A percentile compares a stretch with the other conserved stretches of the same genome.
Evolutionary conservation across 257 asterid genomes (phyloP).

Genomic region (Nicotiana attenuata): DNA sequence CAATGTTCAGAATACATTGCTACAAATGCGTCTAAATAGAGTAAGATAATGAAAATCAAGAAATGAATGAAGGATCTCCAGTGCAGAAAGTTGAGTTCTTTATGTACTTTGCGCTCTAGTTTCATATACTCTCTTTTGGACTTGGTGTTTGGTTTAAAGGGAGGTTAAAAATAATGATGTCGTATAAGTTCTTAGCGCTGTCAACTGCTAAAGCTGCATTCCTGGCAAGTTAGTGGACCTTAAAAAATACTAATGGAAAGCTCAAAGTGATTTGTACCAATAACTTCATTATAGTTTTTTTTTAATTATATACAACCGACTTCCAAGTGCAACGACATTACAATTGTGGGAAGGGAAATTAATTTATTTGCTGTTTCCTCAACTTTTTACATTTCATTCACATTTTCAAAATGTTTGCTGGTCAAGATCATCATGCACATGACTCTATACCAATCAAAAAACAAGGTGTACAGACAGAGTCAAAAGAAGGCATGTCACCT

Average conservation of each 20-base stretch:
- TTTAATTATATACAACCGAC: no score
- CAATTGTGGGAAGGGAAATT: not conserved
- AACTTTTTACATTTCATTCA: not conserved
- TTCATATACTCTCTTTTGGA: not conserved
- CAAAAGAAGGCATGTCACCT: slow-evolving; percentile 37
- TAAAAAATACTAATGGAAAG: not conserved
- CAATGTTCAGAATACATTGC: not conserved
- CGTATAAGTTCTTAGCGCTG: not conserved
- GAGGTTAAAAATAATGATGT: not conserved
- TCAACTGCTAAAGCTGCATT: not conserved
- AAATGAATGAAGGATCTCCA: not conserved
- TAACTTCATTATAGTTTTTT: not conserved
- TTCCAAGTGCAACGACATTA: no score
- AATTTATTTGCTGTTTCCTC: not conserved
- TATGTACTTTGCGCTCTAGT: not conserved
- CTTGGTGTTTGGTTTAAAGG: not conserved
- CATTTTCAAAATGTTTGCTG: not conserved
- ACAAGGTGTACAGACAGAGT: not conserved
- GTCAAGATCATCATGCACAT: not conserved
- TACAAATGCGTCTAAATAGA: not conserved
- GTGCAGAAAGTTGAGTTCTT: not conserved
- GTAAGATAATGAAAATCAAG: not conserved
- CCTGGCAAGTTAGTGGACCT: not conserved
- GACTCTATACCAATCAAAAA: not conserved
- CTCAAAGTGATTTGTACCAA: not conserved